These are phyloP conservation scores for Pogostemon cablin DNA, from an alignment of 257 asterid genomes.

Conservation along the genomic window DNA sequence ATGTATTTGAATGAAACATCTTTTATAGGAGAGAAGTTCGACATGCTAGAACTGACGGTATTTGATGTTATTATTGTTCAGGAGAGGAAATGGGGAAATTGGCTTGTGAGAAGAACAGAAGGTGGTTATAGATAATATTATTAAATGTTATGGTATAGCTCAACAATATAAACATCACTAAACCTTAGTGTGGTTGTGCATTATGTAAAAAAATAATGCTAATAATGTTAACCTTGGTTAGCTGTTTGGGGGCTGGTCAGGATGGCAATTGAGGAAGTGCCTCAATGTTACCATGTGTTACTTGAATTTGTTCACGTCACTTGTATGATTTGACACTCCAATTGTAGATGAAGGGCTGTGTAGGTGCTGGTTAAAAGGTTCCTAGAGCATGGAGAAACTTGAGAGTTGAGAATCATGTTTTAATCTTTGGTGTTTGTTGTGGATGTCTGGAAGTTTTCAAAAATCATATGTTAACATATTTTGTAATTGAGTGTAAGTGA, in stretches of 20 bases:
- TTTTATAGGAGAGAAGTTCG: background rate
- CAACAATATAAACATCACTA: too few relatives aligned
- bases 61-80: too few relatives aligned
- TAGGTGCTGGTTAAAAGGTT: background rate
- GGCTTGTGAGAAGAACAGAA: too few relatives aligned
- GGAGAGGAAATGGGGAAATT: too few relatives aligned
- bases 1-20: background rate
- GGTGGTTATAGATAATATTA: too few relatives aligned
- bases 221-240: background rate
- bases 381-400: background rate
- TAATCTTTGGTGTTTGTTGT: background rate
- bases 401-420: conserved; percentile 19
- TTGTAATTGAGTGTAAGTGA: background rate
- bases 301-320: conserved; percentile 5
- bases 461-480: background rate
- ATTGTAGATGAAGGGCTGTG: conserved; percentile 11
- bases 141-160: too few relatives aligned
- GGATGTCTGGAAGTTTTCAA: background rate
- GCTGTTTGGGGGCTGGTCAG: conserved; percentile 6
- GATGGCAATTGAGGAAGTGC: conserved; percentile 6
- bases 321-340: background rate
- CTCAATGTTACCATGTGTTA: background rate
- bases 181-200: too few relatives aligned
- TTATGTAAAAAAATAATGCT: too few relatives aligned
- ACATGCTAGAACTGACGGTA: too few relatives aligned